phyloP scores from a whole-genome alignment of 169 alveolate species.

The Plasmodium billcollinsi region DNA sequence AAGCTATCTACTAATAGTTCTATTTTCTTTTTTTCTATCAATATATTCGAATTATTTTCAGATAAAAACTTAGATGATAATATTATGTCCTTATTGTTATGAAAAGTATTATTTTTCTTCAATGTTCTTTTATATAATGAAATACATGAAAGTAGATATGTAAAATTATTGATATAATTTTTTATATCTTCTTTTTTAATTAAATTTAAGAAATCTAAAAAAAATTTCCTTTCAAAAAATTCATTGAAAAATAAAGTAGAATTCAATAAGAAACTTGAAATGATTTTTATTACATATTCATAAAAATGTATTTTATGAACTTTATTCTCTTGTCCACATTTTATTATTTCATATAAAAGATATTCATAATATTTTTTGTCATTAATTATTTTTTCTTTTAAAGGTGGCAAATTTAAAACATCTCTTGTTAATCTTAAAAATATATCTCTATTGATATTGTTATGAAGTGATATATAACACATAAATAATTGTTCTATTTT shows the following conservation, averaged over 20 bases:
- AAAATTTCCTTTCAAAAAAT: constrained; percentile 34
- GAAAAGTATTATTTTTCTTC: constrained; percentile 19
- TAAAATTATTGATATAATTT: constrained; percentile 36
- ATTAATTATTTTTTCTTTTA: constrained; percentile 20
- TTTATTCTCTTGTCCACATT: constrained; percentile 18
- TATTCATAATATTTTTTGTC: constrained; percentile 48
- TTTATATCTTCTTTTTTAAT: constrained; percentile 44
- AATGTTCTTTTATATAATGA: constrained; percentile 57
- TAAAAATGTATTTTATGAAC: constrained; percentile 35
- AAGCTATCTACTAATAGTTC: constrained; percentile 21
- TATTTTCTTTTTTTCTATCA: constrained; percentile 9
- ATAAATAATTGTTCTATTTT: constrained; percentile 65
- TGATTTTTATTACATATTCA: constrained; percentile 41
- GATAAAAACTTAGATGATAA: not conserved
- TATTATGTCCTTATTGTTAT: not conserved
- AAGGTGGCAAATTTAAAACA: constrained; percentile 25
- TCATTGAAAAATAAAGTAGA: constrained; percentile 26
- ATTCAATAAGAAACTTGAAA: constrained; percentile 33
- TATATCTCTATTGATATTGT: constrained; percentile 26
- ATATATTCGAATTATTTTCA: not conserved
- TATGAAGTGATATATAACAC: constrained; percentile 58
- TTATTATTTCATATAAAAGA: constrained; percentile 35
- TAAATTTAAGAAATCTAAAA: constrained; percentile 29
- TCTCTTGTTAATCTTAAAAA: constrained; percentile 56
- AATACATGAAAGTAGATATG: constrained; percentile 75